These are phyloP conservation scores for Cunninghamia lanceolata DNA, from an alignment of 75 land plant genomes.

Conservation along the genomic window DNA sequence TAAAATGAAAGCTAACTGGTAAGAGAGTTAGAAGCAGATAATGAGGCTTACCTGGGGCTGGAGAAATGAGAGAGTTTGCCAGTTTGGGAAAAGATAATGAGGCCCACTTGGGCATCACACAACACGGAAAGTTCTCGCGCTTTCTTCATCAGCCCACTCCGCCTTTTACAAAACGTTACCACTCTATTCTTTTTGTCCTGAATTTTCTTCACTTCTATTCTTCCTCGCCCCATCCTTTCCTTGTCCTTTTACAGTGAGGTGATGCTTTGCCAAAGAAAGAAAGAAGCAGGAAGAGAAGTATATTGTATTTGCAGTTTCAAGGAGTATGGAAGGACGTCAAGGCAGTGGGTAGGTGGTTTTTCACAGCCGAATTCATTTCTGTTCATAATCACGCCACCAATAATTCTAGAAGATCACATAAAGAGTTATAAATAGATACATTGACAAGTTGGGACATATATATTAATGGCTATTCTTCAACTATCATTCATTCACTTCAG, in stretches of 20 bases:
- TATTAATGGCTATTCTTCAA: too few relatives aligned
- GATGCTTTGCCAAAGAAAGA: background rate
- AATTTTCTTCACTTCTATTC: constrained; percentile 24
- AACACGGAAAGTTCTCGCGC: constrained; percentile 25
- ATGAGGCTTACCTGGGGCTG: background rate
- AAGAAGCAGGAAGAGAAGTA: too few relatives aligned
- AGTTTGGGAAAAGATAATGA: constrained; percentile 28
- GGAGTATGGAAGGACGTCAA: background rate
- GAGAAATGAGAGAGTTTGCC: constrained; percentile 6
- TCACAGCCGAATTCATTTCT: background rate
- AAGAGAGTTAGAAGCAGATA: too few relatives aligned
- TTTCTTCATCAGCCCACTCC: constrained; percentile 24
- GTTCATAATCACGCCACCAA: background rate
- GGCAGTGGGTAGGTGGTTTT: background rate
- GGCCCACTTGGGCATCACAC: constrained; percentile 24
- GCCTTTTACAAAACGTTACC: constrained; percentile 24
- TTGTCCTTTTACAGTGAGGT: background rate
- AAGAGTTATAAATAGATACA: too few relatives aligned
- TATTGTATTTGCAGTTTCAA: too few relatives aligned
- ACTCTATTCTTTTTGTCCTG: constrained; percentile 17
- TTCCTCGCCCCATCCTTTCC: constrained; percentile 20
- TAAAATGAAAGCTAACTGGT: too few relatives aligned
- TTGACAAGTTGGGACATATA: too few relatives aligned
- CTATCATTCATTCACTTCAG: too few relatives aligned
- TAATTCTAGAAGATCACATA: too few relatives aligned